Evolutionary conservation across 2,329 filamentous ascomycete species (phyloP), one percentile per base, ranked within the genome.

Genomic region (Sordariomycetes sp.): DNA sequence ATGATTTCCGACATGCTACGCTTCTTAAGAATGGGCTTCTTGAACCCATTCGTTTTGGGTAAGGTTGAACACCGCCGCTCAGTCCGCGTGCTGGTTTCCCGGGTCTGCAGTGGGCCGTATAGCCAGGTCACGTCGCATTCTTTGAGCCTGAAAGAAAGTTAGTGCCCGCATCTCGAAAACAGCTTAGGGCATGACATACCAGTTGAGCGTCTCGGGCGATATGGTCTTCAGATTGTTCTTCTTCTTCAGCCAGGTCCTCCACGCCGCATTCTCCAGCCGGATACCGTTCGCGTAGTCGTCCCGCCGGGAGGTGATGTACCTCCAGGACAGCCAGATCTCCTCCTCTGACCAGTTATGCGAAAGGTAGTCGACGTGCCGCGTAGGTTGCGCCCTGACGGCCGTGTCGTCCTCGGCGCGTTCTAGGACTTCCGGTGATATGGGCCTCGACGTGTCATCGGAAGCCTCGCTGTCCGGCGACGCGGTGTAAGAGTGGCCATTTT

Each of bases 61-160:
- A 81, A 59, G 17, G 71, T 68, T 3, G 61, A 67, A 15, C 45
- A 52, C 28, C 45, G 25, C 32, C 39, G 28, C 28, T 56, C 55
- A 48, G 25, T 35, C 17, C 28, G 12, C 4, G 34, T 13, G 48
- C 10, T 39, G 15, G 7, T 42, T 17, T 52, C n/a, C n/a, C 28
- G 55, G 1, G 86, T 86, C 68, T 96, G 92, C 54, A 96, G 72
- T 13, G 94, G 94, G 0, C 94, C 94, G 66, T 97, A 99, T 1
- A 99, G 77, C 94, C 92, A 99, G 52, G 92, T 96, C 35, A 96
- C 90, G 70, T 99, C 92, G 68, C 88, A 94, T 65, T 97, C 94
- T 69, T 97, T 99, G 60, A 96, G 77, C 91, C 90, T 96, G 20
- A n/a, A 50, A 8, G 22, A 20, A 50, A 45, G 45, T 24, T 12